Percentiles rank a stretch among this genome's conserved stretches.
These are phyloP conservation scores for Candida namnaoensis DNA, from an alignment of 805 yeast genomes.

Conservation along the genomic window DNA sequence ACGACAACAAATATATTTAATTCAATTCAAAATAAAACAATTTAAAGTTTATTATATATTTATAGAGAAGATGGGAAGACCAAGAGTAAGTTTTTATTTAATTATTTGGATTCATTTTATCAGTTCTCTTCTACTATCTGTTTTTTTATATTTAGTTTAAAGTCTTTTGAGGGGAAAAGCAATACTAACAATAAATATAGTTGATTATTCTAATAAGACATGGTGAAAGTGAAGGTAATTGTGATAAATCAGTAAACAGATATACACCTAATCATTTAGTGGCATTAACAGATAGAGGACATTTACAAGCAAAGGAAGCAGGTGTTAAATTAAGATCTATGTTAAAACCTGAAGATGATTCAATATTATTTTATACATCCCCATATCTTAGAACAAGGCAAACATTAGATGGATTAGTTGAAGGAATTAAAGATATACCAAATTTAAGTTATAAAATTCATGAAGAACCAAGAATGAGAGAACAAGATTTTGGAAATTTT, in stretches of 20 bases:
- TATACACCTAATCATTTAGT: constrained; percentile 76
- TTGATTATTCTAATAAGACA: constrained; percentile 78
- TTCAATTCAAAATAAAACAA: no score
- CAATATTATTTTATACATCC: constrained; percentile 73
- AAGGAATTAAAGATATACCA: constrained; percentile 36
- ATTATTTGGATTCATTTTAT: not conserved
- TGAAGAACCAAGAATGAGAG: constrained; percentile 90
- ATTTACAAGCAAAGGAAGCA: constrained; percentile 50
- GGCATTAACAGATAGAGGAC: constrained; percentile 65
- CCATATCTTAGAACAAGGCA: constrained; percentile 83
- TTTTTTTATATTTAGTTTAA: no score
- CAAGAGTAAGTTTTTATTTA: constrained; percentile 14
- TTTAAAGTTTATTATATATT: no score
- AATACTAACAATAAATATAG: constrained; percentile 5
- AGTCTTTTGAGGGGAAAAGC: no score
- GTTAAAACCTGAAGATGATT: constrained; percentile 36
- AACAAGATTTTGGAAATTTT: constrained; percentile 93
- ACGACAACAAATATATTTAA: no score
- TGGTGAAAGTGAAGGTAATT: constrained; percentile 90
- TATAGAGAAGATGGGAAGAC: constrained; percentile 1
- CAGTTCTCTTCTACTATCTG: no score
- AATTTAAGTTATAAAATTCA: constrained; percentile 44
- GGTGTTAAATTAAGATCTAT: constrained; percentile 41
- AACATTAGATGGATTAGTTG: constrained; percentile 64
- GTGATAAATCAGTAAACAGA: constrained; percentile 73